Evolutionary conservation across 2,329 filamentous ascomycete species (phyloP).

Genomic region (Sarocladium kiliense): DNA sequence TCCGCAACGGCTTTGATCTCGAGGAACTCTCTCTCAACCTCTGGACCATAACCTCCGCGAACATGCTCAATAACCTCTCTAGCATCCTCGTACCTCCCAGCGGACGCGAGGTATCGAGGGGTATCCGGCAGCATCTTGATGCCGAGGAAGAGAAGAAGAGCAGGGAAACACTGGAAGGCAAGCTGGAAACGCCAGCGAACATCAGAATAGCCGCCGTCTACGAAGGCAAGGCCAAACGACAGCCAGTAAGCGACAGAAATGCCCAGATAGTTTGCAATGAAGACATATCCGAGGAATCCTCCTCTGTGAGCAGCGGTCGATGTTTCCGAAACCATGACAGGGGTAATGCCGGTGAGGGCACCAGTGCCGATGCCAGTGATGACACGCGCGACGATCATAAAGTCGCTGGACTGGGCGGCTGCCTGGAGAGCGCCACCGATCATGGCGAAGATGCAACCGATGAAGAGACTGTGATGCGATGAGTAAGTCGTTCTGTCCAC

Average conservation of each 20-base stretch:
- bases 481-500: too few relatives aligned
- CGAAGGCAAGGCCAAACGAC: slow-evolving; percentile 28
- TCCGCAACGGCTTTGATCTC: too few relatives aligned
- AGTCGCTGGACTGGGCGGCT: slow-evolving; percentile 58
- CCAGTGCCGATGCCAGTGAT: slow-evolving; percentile 62
- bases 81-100: too few relatives aligned
- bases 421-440: slow-evolving; percentile 60
- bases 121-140: slow-evolving; percentile 68
- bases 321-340: slow-evolving; percentile 67
- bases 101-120: slow-evolving; percentile 61
- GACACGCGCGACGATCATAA: slow-evolving; percentile 55
- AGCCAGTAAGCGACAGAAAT: slow-evolving; percentile 58
- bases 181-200: slow-evolving; percentile 62
- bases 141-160: slow-evolving; percentile 49
- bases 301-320: slow-evolving; percentile 63
- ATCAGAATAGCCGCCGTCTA: slow-evolving; percentile 52
- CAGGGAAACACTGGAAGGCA: slow-evolving; percentile 60
- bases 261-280: slow-evolving; percentile 68
- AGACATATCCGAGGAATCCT: slow-evolving; percentile 66
- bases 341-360: slow-evolving; percentile 64
- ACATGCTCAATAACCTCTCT: too few relatives aligned
- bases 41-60: too few relatives aligned
- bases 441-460: slow-evolving; percentile 52
- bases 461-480: too few relatives aligned
- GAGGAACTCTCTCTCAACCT: too few relatives aligned